Evolutionary conservation across 1,284 basidiomycete species (phyloP), one percentile per base, ranked within the genome.

Genomic region (Ustilago vetiveriae): DNA sequence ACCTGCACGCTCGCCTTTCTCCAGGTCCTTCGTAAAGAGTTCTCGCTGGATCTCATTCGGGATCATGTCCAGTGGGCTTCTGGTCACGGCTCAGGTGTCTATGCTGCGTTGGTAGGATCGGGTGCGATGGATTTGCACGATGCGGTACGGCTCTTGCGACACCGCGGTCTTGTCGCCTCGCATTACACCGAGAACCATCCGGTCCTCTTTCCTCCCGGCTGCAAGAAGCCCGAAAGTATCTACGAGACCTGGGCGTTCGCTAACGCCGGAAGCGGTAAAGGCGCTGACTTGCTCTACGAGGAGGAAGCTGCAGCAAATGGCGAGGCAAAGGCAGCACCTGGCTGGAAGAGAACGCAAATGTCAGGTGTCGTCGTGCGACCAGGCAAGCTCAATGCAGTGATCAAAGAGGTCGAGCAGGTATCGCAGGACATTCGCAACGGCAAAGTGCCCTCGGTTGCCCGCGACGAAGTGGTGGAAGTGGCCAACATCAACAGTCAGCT

Each of bases 181-280:
- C 62, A 72, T 17, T 75, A 66, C 42, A 62, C 78, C 1, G 50
- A 44, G 24, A 60, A 72, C 21, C 60, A 79, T 38, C 74, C 76
- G 0, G 62, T 71, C 0, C 68, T 81, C 16, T 82, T 81, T 52
- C 80, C 80, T 1, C 42, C 48, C 7, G 80, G 80, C 19, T 78
- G 79, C 42, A 48, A 58, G 35, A 72, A 58, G 38, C 80, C 79
- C 0, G 74, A 68, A 9, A 79, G 65, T 57, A 58, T 80, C 23
- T 82, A 78, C 56, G 79, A 80, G 52, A 80, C 79, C 11, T 81
- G 80, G 80, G 80, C 75, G 3, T 82, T 81, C 48, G 68, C 79
- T 30, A 82, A 81, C 19, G 74, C 79, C 4, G 76, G 76, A 1
- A 73, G 62, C 38, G 74, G 74, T 21, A 74, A 76, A 29, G 74